These are phyloP conservation scores for Firmiana major DNA, from an alignment of 345 rosid genomes.

Conservation along the genomic window DNA sequence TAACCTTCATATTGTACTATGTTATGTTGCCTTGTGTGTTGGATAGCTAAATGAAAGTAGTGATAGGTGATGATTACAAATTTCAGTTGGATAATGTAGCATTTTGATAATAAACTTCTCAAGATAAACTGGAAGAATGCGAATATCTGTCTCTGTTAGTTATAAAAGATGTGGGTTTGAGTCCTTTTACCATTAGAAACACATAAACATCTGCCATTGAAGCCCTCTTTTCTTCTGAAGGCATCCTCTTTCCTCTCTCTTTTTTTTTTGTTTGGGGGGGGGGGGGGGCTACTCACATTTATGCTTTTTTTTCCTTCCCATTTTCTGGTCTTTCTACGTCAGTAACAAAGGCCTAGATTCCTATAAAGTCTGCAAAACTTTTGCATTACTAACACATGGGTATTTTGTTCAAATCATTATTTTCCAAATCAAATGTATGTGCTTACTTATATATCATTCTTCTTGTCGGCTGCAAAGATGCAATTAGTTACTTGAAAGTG, in stretches of 20 bases:
- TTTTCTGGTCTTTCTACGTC: not conserved
- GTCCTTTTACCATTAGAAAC: not conserved
- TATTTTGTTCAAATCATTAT: not conserved
- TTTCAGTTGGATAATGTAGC: not conserved
- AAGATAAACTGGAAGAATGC: not conserved
- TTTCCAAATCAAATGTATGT: not conserved
- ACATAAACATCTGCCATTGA: too few species aligned
- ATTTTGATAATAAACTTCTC: constrained; percentile 2
- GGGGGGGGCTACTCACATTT: not conserved
- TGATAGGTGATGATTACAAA: not conserved
- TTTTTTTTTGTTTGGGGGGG: not conserved
- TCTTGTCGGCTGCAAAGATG: not conserved
- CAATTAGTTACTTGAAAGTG: not conserved
- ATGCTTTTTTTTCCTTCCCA: too few species aligned
- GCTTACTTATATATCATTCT: not conserved
- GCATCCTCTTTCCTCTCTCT: not conserved
- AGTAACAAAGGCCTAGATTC: not conserved
- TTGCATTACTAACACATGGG: not conserved
- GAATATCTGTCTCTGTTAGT: not conserved
- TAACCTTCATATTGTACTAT: not conserved
- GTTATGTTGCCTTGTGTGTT: not conserved
- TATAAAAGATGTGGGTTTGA: not conserved
- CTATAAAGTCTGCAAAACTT: not conserved
- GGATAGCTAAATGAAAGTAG: not conserved
- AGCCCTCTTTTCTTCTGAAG: not conserved